Base-by-base conservation (phyloP, 352 stramenopile species). In the Pseudoperonospora humuli region DNA sequence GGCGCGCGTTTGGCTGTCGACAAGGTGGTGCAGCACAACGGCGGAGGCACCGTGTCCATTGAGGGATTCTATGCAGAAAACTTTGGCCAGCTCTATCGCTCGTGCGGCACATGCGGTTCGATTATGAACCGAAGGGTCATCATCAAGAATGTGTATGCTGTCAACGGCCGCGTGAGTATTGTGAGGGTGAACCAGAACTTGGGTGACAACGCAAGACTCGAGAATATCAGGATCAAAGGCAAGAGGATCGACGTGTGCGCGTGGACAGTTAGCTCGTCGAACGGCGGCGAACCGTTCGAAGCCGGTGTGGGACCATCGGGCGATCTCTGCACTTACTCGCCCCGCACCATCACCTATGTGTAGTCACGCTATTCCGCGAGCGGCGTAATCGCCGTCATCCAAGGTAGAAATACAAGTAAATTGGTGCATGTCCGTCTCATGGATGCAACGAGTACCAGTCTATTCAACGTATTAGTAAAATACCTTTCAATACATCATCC, bases 321-420 rank as follows among this genome's bases (percentile, higher is more conserved):
- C 8, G 47, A 41, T 32, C 54, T 63, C 47, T 63, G 54, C 43
- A 20, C 50, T 41, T 63, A 63, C 48, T 58, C 54, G 17, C 49
- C 54, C 14, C 54, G 33, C 47, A 50, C 48, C 20, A 18, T 63
- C 31, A 35, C 45, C 7, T 61, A 55, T 35, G 45, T 29, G 1
- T 50, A 48, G n/a, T n/a, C n/a, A n/a, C n/a, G n/a, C n/a, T n/a
- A n/a, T n/a, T n/a, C n/a, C n/a, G n/a, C n/a, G n/a, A n/a, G n/a
- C n/a, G n/a, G n/a, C n/a, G n/a, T n/a, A n/a, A n/a, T n/a, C n/a
- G n/a, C n/a, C n/a, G n/a, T n/a, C n/a, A n/a, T n/a, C n/a, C n/a
- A n/a, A n/a, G n/a, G n/a, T n/a, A n/a, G n/a, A n/a, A n/a, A n/a
- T n/a, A n/a, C n/a, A n/a, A n/a, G n/a, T n/a, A n/a, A n/a, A n/a